phyloP scores from a whole-genome alignment of 306 rosid genomes.

The Astragalus glycyphyllos region DNA sequence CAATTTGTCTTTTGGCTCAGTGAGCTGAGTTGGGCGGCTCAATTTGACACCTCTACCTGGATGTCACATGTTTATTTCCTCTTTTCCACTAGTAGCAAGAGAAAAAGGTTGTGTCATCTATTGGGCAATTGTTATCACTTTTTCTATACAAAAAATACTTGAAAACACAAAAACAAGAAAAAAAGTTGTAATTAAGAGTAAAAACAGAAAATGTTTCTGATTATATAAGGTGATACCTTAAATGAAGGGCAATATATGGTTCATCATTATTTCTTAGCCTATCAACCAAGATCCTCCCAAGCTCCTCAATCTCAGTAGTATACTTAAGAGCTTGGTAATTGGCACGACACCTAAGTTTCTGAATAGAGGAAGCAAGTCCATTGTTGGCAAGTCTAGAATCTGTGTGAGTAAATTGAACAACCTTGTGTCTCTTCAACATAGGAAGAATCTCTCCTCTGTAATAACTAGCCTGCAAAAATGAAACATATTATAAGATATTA shows the following conservation, averaged over 20 bases:
- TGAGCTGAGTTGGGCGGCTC: too few relatives aligned
- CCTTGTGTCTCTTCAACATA: slow-evolving; percentile 69
- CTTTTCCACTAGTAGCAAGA: too few relatives aligned
- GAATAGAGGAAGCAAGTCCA: slow-evolving; percentile 81
- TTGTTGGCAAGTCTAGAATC: slow-evolving; percentile 95
- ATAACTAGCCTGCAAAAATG: slow-evolving; percentile 84
- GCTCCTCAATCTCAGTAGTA: slow-evolving; percentile 79
- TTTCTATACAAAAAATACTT: background rate
- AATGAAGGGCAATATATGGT: slow-evolving; percentile 89
- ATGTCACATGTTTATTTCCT: too few relatives aligned
- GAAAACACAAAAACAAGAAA: background rate
- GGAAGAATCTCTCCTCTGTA: slow-evolving; percentile 83
- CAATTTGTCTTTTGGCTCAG: too few relatives aligned
- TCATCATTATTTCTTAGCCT: slow-evolving; percentile 73
- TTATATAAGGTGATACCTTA: slow-evolving; percentile 56
- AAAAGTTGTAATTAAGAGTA: background rate
- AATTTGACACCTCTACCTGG: too few relatives aligned
- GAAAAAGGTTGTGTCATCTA: too few relatives aligned
- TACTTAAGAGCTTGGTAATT: slow-evolving; percentile 87
- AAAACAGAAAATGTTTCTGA: background rate
- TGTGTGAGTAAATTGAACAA: slow-evolving; percentile 76
- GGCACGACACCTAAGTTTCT: slow-evolving; percentile 87
- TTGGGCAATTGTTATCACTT: too few relatives aligned
- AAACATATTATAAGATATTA: slow-evolving; percentile 45
- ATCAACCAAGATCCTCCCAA: slow-evolving; percentile 72